A percentile compares a stretch with the other conserved stretches of the same genome.
phyloP scores from a whole-genome alignment of 768 basidiomycete species.

The Pleurotus citrinopileatus region DNA sequence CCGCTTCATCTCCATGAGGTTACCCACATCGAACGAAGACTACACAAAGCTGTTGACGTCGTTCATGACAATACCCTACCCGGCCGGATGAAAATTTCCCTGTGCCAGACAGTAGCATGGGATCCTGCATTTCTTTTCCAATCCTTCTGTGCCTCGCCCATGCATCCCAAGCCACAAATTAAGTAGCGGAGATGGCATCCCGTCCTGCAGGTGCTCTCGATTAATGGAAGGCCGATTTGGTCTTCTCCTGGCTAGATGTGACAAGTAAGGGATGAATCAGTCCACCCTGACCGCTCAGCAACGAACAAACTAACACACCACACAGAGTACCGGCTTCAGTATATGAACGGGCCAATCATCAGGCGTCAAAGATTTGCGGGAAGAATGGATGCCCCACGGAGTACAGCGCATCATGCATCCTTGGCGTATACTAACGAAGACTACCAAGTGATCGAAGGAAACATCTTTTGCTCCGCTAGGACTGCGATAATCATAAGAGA shows the following conservation, averaged over 20 bases:
- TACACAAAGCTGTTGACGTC: slow-evolving; percentile 6
- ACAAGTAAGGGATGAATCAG: neutral
- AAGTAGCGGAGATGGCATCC: slow-evolving; percentile 6
- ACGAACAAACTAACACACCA: neutral
- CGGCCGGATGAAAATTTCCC: neutral
- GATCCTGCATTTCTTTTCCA: neutral
- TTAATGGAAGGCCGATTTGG: slow-evolving; percentile 1
- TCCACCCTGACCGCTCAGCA: neutral
- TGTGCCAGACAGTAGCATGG: neutral
- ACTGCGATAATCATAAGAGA: no score
- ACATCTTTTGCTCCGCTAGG: no score
- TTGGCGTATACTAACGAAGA: neutral
- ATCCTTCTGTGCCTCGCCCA: neutral
- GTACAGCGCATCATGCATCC: neutral
- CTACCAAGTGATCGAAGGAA: neutral
- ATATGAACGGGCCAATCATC: neutral
- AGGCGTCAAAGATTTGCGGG: neutral
- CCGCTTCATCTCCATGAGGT: slow-evolving; percentile 3
- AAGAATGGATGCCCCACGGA: neutral
- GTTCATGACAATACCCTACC: slow-evolving; percentile 3
- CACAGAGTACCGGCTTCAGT: neutral
- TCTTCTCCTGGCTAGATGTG: neutral
- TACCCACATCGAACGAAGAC: neutral
- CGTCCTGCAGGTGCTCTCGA: slow-evolving; percentile 1
- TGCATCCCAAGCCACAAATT: neutral